Evolutionary conservation across 495 filamentous ascomycete species (phyloP).

Genomic region (Aspergillus nidulans): DNA sequence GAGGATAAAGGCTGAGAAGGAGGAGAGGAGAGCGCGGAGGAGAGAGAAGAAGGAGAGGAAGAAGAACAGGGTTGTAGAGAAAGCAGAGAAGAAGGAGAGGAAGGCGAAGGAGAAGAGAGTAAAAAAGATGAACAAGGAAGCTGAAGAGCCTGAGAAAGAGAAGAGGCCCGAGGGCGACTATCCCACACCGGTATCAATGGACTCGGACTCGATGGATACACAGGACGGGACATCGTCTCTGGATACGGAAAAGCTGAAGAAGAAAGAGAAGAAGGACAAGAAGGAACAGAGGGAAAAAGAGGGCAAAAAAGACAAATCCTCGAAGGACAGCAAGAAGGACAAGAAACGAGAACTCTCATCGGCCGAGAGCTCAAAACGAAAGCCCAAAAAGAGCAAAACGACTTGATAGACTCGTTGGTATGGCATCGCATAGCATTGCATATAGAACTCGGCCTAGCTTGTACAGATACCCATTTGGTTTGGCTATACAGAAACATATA

Average conservation of each 20-base stretch:
- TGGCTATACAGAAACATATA: constrained; percentile 6
- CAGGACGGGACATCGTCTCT: constrained; percentile 9
- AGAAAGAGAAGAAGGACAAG: constrained; percentile 23
- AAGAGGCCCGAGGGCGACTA: constrained; percentile 29
- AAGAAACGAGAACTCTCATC: constrained; percentile 19
- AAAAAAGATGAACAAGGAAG: constrained; percentile 27
- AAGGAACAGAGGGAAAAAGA: constrained; percentile 14
- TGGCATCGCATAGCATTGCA: constrained; percentile 13
- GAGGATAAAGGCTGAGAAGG: constrained; percentile 4
- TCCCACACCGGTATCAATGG: constrained; percentile 38
- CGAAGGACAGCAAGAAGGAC: constrained; percentile 17
- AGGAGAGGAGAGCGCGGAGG: constrained; percentile 5
- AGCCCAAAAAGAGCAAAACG: constrained; percentile 31
- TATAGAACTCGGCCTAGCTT: constrained; percentile 11
- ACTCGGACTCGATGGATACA: constrained; percentile 20
- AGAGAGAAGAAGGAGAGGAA: constrained; percentile 13
- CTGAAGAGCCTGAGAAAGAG: constrained; percentile 28
- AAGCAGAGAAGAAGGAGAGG: constrained; percentile 30
- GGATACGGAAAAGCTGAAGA: constrained; percentile 17
- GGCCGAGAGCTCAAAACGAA: constrained; percentile 18
- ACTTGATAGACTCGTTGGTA: constrained; percentile 21
- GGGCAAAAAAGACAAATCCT: constrained; percentile 17
- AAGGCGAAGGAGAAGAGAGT: constrained; percentile 28
- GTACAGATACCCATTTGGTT: constrained; percentile 30
- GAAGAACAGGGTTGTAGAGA: constrained; percentile 31